Evolutionary conservation across 371 early-diverging fungal species (phyloP).

Genomic region (Cokeromyces recurvatus): DNA sequence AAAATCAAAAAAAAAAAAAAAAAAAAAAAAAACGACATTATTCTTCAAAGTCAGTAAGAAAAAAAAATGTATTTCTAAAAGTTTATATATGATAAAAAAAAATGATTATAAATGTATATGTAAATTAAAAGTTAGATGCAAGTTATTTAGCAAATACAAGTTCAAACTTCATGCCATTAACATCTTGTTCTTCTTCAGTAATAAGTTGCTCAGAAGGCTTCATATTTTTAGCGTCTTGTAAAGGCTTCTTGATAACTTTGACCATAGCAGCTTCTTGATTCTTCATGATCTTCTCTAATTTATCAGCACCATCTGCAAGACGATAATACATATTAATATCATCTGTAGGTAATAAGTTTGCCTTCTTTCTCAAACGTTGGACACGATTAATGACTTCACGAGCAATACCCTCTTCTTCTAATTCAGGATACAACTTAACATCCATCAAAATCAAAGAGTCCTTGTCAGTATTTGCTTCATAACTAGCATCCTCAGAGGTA

Average conservation of each 20-base stretch:
- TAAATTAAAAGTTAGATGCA: too few species aligned
- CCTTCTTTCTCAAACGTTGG: conserved; percentile 97
- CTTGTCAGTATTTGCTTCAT: conserved; percentile 76
- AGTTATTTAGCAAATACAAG: conserved; percentile 33
- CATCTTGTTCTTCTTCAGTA: conserved; percentile 76
- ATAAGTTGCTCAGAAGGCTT: conserved; percentile 44
- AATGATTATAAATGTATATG: too few species aligned
- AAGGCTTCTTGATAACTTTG: conserved; percentile 70
- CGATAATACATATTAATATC: conserved; percentile 76
- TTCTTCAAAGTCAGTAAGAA: background rate
- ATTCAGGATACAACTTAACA: conserved; percentile 71
- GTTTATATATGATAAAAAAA: background rate
- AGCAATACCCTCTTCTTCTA: conserved; percentile 92
- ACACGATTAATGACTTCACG: conserved; percentile 98
- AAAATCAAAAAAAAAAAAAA: too few species aligned
- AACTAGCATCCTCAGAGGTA: conserved; percentile 49
- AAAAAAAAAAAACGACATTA: too few species aligned
- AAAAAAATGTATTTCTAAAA: background rate
- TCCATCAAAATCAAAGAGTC: conserved; percentile 93
- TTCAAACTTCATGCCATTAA: conserved; percentile 39
- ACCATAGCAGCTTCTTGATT: conserved; percentile 69
- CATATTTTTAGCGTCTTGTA: conserved; percentile 15
- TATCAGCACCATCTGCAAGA: conserved; percentile 57
- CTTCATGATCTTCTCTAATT: conserved; percentile 65
- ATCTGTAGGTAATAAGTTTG: conserved; percentile 79